Evolutionary conservation across 129 eudicot genomes (phyloP), one percentile per base, ranked within the genome.

Genomic region (Lonicera japonica): DNA sequence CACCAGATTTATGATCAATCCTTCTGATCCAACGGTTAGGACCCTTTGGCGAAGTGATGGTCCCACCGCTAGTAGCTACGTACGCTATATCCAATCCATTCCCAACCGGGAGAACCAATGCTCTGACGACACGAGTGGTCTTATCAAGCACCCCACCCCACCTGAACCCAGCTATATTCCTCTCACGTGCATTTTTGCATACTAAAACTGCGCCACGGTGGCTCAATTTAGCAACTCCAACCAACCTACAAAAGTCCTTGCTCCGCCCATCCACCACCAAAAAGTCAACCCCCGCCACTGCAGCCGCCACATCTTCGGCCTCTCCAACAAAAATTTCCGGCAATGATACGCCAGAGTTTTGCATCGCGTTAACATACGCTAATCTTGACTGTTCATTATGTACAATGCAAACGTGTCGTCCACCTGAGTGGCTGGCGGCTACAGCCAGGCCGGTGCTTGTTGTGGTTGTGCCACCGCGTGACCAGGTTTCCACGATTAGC

Each of bases 261-360:
- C 73, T 66, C 25, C 78, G 61, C 39, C 81, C 75, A 51, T 82
- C 84, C 21, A 78, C 88, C 52, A 78, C 88, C 75, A 82, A 53
- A 51, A 82, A 82, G 16, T 82, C 88, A 18, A 77, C 64, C 16
- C 70, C 78, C 10, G 39, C 24, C 6, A 74, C 63, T 54, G 39
- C 58, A 14, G 56, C 67, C 78, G 71, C 56, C 29, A 71, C 75
- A 39, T 77, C 84, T 21, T 70, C 79, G 8, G 75, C 75, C 50
- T 74, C 78, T 70, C 80, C 81, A 48, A 82, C 76, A 45, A 82
- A 22, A 22, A 82, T 58, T 74, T 82, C 84, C 0, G 88, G 88
- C 67, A 59, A 17, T 14, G 18, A 46, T 3, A 21, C 56, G 13
- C 58, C 73, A 19, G 61, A 46, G 8, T 20, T 60, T 18, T 25